Conservation (phyloP, 129 eudicot genomes). For the Escallonia rubra region DNA sequence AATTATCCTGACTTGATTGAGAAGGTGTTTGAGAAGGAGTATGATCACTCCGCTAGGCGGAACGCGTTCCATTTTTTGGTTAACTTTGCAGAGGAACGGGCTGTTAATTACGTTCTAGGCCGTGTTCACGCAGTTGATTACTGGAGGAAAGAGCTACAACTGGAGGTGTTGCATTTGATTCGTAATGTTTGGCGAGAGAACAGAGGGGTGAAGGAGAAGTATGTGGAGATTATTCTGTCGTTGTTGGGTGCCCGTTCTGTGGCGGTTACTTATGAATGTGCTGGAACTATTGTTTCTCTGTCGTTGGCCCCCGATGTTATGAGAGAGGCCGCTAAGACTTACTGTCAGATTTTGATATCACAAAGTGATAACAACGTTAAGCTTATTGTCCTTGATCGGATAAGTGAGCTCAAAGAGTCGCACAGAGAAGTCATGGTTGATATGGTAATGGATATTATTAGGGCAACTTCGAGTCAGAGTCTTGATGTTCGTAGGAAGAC, state of each 20-base stretch:
- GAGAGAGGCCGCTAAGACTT: neutral
- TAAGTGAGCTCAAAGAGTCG: neutral
- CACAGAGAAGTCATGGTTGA: neutral
- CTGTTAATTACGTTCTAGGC: neutral
- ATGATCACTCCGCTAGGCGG: neutral
- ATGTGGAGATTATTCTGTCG: neutral
- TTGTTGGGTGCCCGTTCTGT: neutral
- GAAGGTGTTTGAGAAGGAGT: neutral
- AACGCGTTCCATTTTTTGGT: neutral
- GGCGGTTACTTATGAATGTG: neutral
- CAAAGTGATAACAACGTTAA: slow-evolving; percentile 3
- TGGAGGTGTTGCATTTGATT: neutral
- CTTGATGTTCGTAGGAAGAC: slow-evolving; percentile 2
- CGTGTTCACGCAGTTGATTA: neutral
- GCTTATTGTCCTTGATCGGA: neutral
- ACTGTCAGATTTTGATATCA: neutral
- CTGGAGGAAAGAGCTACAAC: neutral
- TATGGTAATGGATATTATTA: neutral
- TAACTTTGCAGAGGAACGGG: neutral
- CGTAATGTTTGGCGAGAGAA: neutral
- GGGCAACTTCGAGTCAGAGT: neutral
- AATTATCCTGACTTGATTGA: neutral
- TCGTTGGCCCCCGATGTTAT: neutral
- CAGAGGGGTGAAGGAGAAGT: neutral
- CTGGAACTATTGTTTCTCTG: neutral